A percentile compares a stretch with the other conserved stretches of the same genome.
phyloP scores from a whole-genome alignment of 2,329 filamentous ascomycete genomes.

The Trichoderma atroviride region DNA sequence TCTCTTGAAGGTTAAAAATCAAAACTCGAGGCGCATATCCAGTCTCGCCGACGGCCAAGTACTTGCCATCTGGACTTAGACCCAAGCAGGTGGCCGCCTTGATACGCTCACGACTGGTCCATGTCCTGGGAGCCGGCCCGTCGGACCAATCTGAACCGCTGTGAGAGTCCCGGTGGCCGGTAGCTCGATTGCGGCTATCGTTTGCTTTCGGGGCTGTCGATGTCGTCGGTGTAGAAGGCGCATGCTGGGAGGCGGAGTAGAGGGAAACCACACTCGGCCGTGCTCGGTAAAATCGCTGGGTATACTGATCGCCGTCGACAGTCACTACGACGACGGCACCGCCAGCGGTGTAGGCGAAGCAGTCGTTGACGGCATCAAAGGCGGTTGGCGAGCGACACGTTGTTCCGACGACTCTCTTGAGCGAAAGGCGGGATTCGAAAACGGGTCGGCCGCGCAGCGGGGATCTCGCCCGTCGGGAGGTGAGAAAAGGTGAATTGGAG shows the following conservation, averaged over 20 bases:
- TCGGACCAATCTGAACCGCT: constrained; percentile 61
- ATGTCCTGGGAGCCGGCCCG: constrained; percentile 67
- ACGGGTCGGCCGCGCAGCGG: constrained; percentile 55
- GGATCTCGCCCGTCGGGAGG: constrained; percentile 64
- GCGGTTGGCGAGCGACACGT: constrained; percentile 83
- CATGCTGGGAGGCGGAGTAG: constrained; percentile 58
- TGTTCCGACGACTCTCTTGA: constrained; percentile 87
- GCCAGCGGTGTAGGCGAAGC: constrained; percentile 89
- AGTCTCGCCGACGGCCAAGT: constrained; percentile 90
- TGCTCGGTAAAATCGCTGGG: constrained; percentile 89
- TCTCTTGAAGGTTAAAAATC: constrained; percentile 83
- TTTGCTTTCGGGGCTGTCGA: constrained; percentile 60
- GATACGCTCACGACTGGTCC: constrained; percentile 88
- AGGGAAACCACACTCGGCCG: constrained; percentile 74
- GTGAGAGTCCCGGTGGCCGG: constrained; percentile 53
- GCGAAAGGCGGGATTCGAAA: constrained; percentile 64
- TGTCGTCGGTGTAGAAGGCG: constrained; percentile 52
- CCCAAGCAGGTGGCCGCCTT: constrained; percentile 92
- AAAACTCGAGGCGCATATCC: constrained; percentile 91
- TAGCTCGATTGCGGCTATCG: constrained; percentile 62
- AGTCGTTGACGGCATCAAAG: constrained; percentile 77
- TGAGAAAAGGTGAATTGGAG: constrained; percentile 71
- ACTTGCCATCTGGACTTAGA: constrained; percentile 83
- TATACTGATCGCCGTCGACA: constrained; percentile 67
- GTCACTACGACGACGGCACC: constrained; percentile 90